A percentile compares a stretch with the other conserved stretches of the same genome.
phyloP scores from a whole-genome alignment of 306 rosid species.

The Vigna trinervia region DNA sequence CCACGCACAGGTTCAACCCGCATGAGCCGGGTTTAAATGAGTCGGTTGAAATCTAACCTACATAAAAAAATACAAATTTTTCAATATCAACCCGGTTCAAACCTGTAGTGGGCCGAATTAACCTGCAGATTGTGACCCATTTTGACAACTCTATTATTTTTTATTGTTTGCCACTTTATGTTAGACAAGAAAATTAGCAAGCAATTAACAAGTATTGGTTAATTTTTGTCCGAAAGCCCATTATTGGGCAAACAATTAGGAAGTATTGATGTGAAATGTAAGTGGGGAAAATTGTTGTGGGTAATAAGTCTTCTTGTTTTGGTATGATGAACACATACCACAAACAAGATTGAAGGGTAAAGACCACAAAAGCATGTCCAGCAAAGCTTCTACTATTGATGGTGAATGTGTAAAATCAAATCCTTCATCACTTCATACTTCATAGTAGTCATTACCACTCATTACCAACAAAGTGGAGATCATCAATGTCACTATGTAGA shows the following conservation, averaged over 20 bases:
- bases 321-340: background rate
- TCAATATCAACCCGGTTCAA: too few species aligned
- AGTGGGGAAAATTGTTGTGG: conserved; percentile 7
- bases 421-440: background rate
- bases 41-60: too few species aligned
- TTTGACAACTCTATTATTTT: background rate
- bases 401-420: conserved; percentile 24
- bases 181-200: conserved; percentile 43
- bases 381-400: background rate
- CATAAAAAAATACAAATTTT: too few species aligned
- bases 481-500: conserved; percentile 20
- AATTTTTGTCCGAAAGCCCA: background rate
- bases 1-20: too few species aligned
- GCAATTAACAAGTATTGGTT: conserved; percentile 8
- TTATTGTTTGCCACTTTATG: conserved; percentile 57
- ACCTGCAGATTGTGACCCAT: too few species aligned
- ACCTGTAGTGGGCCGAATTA: too few species aligned
- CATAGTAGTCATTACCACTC: conserved; percentile 8
- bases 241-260: conserved; percentile 1
- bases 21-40: too few species aligned
- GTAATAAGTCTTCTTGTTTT: background rate
- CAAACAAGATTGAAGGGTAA: background rate
- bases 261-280: conserved; percentile 25
- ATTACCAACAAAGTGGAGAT: conserved; percentile 32
- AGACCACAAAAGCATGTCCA: conserved; percentile 6